Evolutionary conservation across 345 rosid genomes (phyloP), one percentile per base, ranked within the genome.

Genomic region (Hibiscus trionum): DNA sequence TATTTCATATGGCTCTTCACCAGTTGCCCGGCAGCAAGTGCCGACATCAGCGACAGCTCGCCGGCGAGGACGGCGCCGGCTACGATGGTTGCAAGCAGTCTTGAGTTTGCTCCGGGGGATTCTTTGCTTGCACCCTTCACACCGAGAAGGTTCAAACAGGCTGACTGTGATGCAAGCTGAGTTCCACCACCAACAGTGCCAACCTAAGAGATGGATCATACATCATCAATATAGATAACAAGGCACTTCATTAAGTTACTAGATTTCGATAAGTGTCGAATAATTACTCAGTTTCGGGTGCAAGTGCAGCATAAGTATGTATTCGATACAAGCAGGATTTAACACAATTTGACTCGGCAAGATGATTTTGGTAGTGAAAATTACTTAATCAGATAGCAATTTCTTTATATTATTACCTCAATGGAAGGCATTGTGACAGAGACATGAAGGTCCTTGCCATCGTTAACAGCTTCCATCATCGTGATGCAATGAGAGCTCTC

Each of bases 401-500:
- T 3, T 39, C 44, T 1, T 39, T 39, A 39, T 39, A 39, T 7
- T 39, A 8, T 24, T 68, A 88, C 93, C 89, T 89, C 93, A 52
- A 89, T 80, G 59, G 84, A 84, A 63, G 93, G 93, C 93, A 89
- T 87, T 29, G 90, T 81, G 62, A 89, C 93, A 26, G 93, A 89
- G 58, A 89, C 44, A 65, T 89, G 94, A 74, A 89, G 88, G 75
- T 89, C 91, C 75, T 86, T 73, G 33, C 90, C 90, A 39, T 78
- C 85, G 63, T 85, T 87, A 9, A 87, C 76, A 17, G 88, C 81
- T 74, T 89, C 94, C 91, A 87, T 86, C 94, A 89, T 85, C 15
- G 94, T 89, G 63, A 89, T 86, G 76, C 91, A 89, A 75, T 87
- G 87, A 66, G 94, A 89, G 61, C 91, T 87, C 83, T 89, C 94